phyloP scores from a whole-genome alignment of 2,329 filamentous ascomycete genomes.

The Rutstroemia sp. region DNA sequence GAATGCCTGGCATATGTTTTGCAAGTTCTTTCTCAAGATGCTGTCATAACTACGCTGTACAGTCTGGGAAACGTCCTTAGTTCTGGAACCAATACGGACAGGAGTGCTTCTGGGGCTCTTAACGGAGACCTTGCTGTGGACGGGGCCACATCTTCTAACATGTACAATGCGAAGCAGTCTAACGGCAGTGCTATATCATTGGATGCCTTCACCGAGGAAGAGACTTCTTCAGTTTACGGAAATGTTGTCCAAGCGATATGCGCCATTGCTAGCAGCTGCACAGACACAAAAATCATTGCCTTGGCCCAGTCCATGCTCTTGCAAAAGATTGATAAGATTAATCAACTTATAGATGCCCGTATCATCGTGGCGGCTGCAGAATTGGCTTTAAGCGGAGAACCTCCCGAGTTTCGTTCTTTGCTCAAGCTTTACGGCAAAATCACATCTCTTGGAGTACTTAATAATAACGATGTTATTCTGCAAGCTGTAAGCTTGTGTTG shows the following conservation, averaged over 20 bases:
- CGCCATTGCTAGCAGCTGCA: slow-evolving; percentile 72
- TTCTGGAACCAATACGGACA: slow-evolving; percentile 50
- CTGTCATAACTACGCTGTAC: slow-evolving; percentile 90
- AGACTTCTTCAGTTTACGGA: slow-evolving; percentile 67
- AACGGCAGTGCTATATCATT: slow-evolving; percentile 76
- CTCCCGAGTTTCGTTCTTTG: slow-evolving; percentile 76
- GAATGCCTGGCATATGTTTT: slow-evolving; percentile 76
- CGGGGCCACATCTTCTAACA: slow-evolving; percentile 36
- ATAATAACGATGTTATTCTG: slow-evolving; percentile 59
- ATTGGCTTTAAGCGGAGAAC: slow-evolving; percentile 68
- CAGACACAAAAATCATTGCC: slow-evolving; percentile 87
- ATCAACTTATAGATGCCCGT: slow-evolving; percentile 68
- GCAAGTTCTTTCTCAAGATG: slow-evolving; percentile 78
- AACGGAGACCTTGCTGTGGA: slow-evolving; percentile 48
- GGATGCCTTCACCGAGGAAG: slow-evolving; percentile 66
- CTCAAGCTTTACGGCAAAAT: slow-evolving; percentile 77
- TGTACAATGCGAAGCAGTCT: slow-evolving; percentile 50
- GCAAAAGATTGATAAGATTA: slow-evolving; percentile 90
- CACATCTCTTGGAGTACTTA: slow-evolving; percentile 63
- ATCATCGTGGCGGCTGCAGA: slow-evolving; percentile 78
- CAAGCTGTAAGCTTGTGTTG: slow-evolving; percentile 53
- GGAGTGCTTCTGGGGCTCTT: slow-evolving; percentile 29
- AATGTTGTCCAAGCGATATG: slow-evolving; percentile 96
- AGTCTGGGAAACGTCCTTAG: slow-evolving; percentile 94
- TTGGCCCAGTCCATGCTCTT: slow-evolving; percentile 90